Evolutionary conservation across 2,329 filamentous ascomycete species (phyloP).

Genomic region (Xylariales sp.): DNA sequence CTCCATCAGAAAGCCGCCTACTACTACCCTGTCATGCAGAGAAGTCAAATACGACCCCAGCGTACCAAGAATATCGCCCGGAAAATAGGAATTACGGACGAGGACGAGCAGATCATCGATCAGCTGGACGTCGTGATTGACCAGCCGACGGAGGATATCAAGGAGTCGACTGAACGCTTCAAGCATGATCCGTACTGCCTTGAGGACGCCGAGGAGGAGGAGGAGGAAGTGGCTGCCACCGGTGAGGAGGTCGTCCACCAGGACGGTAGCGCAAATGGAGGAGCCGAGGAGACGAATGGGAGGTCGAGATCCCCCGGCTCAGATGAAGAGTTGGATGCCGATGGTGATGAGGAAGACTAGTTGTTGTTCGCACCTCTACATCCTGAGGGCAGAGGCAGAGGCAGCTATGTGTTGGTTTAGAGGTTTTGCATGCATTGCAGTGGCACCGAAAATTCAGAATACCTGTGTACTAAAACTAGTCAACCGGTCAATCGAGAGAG

Average conservation of each 20-base stretch:
- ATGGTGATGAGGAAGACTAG: conserved; percentile 26
- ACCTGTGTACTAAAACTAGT: too few relatives aligned
- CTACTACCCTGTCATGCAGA: conserved; percentile 66
- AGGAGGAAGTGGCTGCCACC: conserved; percentile 10
- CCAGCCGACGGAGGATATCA: conserved; percentile 51
- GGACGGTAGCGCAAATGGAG: conserved; percentile 25
- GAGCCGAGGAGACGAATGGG: conserved; percentile 15
- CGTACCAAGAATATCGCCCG: conserved; percentile 59
- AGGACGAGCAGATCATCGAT: conserved; percentile 49
- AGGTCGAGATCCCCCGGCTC: conserved; percentile 8
- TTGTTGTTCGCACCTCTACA: too few relatives aligned
- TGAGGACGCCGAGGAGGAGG: conserved; percentile 14
- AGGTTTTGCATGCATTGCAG: too few relatives aligned
- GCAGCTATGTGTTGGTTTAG: too few relatives aligned
- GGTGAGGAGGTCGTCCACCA: conserved; percentile 10
- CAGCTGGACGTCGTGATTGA: conserved; percentile 51
- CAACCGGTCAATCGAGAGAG: too few relatives aligned
- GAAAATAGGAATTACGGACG: conserved; percentile 40
- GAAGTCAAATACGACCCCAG: conserved; percentile 57
- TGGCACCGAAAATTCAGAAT: too few relatives aligned
- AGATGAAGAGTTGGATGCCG: conserved; percentile 23
- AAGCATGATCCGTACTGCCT: conserved; percentile 46
- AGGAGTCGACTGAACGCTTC: conserved; percentile 47
- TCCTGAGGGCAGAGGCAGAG: too few relatives aligned
- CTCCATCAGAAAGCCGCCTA: conserved; percentile 53